Evolutionary conservation across 1,284 basidiomycete species (phyloP), one percentile per base, ranked within the genome.

Genomic region (Tylopilus sp.): DNA sequence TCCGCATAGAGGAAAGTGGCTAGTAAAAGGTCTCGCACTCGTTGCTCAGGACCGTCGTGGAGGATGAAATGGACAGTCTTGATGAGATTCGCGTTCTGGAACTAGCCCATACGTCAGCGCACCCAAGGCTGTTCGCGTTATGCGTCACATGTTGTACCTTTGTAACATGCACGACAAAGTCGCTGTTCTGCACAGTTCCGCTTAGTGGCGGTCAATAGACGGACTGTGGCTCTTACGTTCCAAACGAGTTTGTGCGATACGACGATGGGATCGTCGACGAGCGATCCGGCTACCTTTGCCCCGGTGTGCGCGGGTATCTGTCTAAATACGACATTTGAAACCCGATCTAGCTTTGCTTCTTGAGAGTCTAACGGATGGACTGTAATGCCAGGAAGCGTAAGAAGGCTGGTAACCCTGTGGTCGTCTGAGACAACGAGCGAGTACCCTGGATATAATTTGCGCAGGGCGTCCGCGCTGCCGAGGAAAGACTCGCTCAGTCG

Each of bases 391-490:
- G 87, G 86, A 57, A 81, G 80, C 11, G 66, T 66, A 10, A 86
- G 67, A 40, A 87, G 57, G 57, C 78, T 72, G 57, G 79, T 71
- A 56, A 83, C 62, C 28, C 69, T 65, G 48, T 57, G 68, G 56
- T 84, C 81, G 17, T 70, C 64, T 4, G 83, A 79, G 54, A 80
- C 70, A 6, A 86, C 76, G 26, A 89, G 59, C 24, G 83, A 82
- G 60, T 86, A 76, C 7, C 79, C 75, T 4, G 87, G 85, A 64
- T 88, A 83, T 13, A 84, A 57, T 59, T 76, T 77, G 41, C 76
- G 78, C 41, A 89, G 72, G 25, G 74, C 67, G 52, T 81, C 72
- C 14, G 76, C 74, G n/a, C 84, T 84, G 53, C 43, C 28, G 47
- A 53, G 42, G 33, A 50, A 43, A 46, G 15, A 13, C 29, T 50